Conservation (phyloP, 2,329 filamentous ascomycete genomes). For the Aspergillus aculeatus region DNA sequence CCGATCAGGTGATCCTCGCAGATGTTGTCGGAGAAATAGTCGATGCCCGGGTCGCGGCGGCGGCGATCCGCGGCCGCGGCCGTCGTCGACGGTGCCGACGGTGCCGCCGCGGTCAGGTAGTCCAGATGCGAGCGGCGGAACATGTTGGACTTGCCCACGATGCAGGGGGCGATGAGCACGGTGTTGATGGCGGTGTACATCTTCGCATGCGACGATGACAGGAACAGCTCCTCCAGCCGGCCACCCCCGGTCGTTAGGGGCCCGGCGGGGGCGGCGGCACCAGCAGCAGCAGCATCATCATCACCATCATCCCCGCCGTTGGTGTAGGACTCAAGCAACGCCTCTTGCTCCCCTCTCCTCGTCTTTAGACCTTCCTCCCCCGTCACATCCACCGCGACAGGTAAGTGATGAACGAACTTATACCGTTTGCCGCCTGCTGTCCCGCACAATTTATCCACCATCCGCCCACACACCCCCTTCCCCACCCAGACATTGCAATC, state of each 20-base stretch:
- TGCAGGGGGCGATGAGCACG: constrained; percentile 84
- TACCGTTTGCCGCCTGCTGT: constrained; percentile 55
- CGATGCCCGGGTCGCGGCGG: constrained; percentile 65
- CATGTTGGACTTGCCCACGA: constrained; percentile 98
- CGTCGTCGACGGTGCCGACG: constrained; percentile 37
- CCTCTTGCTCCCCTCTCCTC: constrained; percentile 24
- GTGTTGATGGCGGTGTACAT: constrained; percentile 98
- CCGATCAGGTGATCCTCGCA: constrained; percentile 97
- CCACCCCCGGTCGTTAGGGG: constrained; percentile 62
- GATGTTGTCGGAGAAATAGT: constrained; percentile 93
- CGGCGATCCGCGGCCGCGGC: constrained; percentile 34
- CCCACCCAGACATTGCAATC: constrained; percentile 97
- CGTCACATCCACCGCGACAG: constrained; percentile 75
- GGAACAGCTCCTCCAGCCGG: constrained; percentile 88
- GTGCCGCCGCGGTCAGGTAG: constrained; percentile 54
- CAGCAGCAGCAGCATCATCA: neutral
- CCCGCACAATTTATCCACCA: constrained; percentile 85
- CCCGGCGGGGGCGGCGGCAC: constrained; percentile 4
- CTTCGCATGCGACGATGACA: constrained; percentile 90
- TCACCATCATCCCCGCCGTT: constrained; percentile 10
- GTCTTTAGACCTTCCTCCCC: constrained; percentile 21
- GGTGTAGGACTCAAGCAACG: constrained; percentile 24
- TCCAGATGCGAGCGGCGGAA: constrained; percentile 90
- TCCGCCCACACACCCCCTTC: constrained; percentile 73
- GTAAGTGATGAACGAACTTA: constrained; percentile 95